Base-by-base conservation (phyloP, 2,329 filamentous ascomycete genomes). In the Scytalidium lignicola region DNA sequence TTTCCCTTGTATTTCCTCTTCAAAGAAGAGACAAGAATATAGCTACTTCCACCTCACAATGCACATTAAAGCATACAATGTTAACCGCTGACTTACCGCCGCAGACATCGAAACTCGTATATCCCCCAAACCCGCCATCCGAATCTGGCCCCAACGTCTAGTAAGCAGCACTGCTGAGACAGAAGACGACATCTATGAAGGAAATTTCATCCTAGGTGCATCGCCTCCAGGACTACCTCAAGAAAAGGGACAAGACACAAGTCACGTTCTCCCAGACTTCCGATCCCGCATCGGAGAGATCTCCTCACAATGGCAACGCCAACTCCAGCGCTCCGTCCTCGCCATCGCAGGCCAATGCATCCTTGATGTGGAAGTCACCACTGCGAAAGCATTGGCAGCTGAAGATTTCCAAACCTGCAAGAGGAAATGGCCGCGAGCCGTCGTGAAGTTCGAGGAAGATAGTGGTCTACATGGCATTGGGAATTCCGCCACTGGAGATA, bases 141-240 rank as follows among this genome's bases (percentile, higher is more conserved):
- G 41, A 5, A 32, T 55, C 19, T 58, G 55, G 55, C 54, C 55
- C 20, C 43, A 51, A 32, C 47, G 51, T 19, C 52, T 58, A 15
- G 47, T 51, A 8, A 41, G 29, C 10, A 10, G 13, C 29, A 28
- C 44, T 22, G 40, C 51, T 9, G 28, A 22, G 17, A 40, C 47
- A 5, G 37, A 22, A 1, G 51, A 51, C 18, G n/a, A 40, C n/a
- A 43, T 53, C 6, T 57, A 55, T 18, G 55, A 57, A 51, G 56
- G 52, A 3, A 51, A 9, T 22, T 55, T 51, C 21, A 15, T 57
- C 6, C 17, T 58, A 3, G 54, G 53, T 13, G 18, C 54, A 40
- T 20, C 21, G 15, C 17, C 17, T 8, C 10, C 18, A 10, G 17
- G 21, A 6, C 18, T 17, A 9, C 18, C 6, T n/a, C n/a, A n/a